Evolutionary conservation across 345 rosid genomes (phyloP).

Genomic region (Eucalyptus tenuipes): DNA sequence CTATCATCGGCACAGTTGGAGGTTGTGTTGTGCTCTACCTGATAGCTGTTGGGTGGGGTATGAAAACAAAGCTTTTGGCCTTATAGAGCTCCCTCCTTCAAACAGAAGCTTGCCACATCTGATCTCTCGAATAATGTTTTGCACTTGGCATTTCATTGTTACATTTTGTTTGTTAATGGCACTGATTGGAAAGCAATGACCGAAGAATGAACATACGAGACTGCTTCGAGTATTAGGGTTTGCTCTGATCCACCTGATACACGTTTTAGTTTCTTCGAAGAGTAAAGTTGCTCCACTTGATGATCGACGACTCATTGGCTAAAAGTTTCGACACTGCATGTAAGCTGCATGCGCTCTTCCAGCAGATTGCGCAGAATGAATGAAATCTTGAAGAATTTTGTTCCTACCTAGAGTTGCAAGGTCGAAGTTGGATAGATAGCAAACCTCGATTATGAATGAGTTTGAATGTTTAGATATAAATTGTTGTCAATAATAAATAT

Average conservation of each 20-base stretch:
- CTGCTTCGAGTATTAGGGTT: neutral
- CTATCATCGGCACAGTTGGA: constrained; percentile 8
- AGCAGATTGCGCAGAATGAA: neutral
- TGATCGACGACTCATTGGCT: neutral
- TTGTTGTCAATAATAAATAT: neutral
- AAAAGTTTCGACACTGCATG: neutral
- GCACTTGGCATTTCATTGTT: neutral
- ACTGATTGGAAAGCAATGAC: neutral
- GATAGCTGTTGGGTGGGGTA: constrained; percentile 26
- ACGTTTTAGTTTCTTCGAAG: neutral
- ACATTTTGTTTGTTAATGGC: neutral
- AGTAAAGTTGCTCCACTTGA: neutral
- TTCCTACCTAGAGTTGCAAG: neutral
- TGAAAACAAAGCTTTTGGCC: constrained; percentile 23
- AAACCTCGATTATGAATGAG: neutral
- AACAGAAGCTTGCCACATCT: neutral
- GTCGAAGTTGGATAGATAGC: neutral
- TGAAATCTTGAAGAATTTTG: neutral
- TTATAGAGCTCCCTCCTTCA: neutral
- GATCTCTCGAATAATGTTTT: neutral
- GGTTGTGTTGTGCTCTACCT: constrained; percentile 20
- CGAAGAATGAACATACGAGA: neutral
- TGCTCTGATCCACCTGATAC: neutral
- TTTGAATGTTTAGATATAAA: neutral
- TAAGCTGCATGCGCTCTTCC: neutral